Conservation (phyloP, 2,329 filamentous ascomycete species). For the Hirsutella minnesotensis region DNA sequence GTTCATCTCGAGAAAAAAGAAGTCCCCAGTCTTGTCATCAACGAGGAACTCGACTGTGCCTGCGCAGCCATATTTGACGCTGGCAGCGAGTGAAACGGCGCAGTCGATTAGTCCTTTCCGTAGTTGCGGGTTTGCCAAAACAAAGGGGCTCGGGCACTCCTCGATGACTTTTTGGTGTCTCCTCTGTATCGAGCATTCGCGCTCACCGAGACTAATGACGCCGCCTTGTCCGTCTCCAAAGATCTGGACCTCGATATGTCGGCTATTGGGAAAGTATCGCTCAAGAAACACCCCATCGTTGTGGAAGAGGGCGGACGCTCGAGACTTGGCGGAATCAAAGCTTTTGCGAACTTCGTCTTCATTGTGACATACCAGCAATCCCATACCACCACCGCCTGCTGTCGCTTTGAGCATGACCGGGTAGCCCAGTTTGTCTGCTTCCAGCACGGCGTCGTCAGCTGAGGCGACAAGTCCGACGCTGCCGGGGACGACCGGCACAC, state of each 20-base stretch:
- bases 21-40: slow-evolving; percentile 47
- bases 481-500: slow-evolving; percentile 26
- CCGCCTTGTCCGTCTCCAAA: slow-evolving; percentile 46
- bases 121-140: slow-evolving; percentile 22
- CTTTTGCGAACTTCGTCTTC: slow-evolving; percentile 38
- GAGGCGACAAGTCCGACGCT: slow-evolving; percentile 9
- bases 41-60: slow-evolving; percentile 45
- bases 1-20: slow-evolving; percentile 46
- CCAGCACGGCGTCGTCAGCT: slow-evolving; percentile 40
- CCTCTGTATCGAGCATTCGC: slow-evolving; percentile 56
- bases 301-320: slow-evolving; percentile 46
- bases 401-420: slow-evolving; percentile 46
- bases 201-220: slow-evolving; percentile 44
- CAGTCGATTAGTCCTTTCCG: slow-evolving; percentile 13
- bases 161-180: slow-evolving; percentile 62
- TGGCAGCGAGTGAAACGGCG: not conserved
- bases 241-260: slow-evolving; percentile 57
- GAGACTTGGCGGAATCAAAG: slow-evolving; percentile 40
- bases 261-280: slow-evolving; percentile 44
- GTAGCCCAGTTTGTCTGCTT: slow-evolving; percentile 20
- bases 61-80: slow-evolving; percentile 7
- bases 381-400: slow-evolving; percentile 53
- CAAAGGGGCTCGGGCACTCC: slow-evolving; percentile 54
- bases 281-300: slow-evolving; percentile 52
- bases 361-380: slow-evolving; percentile 40